phyloP scores from a whole-genome alignment of 495 filamentous ascomycete genomes.

The Melanomma pulvis-pyrius region DNA sequence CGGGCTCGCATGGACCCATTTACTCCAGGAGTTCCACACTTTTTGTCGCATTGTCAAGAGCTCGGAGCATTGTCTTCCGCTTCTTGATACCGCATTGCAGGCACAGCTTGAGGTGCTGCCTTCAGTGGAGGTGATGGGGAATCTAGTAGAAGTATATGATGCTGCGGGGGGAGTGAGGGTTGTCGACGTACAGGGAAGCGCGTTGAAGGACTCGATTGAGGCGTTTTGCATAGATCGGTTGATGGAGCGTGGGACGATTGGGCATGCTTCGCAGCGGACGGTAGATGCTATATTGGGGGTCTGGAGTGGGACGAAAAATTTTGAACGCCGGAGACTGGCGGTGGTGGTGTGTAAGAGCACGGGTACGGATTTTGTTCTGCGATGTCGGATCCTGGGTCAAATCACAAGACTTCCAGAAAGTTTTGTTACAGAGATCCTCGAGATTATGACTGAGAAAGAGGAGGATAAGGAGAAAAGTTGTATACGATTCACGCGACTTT shows the following conservation, averaged over 20 bases:
- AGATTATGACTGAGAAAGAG: constrained; percentile 1
- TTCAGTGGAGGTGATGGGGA: neutral
- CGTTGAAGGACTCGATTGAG: constrained; percentile 13
- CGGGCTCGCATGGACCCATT: constrained; percentile 14
- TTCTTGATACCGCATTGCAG: constrained; percentile 3
- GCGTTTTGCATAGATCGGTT: constrained; percentile 24
- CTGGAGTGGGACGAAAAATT: constrained; percentile 9
- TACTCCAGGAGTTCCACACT: constrained; percentile 17
- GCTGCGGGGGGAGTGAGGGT: neutral
- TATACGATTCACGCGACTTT: constrained; percentile 19
- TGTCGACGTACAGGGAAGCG: neutral
- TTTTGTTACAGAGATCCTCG: constrained; percentile 8
- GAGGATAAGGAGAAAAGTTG: constrained; percentile 12
- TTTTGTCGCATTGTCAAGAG: constrained; percentile 15
- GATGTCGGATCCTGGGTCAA: constrained; percentile 13
- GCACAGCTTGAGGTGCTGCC: constrained; percentile 18
- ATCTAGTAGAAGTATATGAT: constrained; percentile 9
- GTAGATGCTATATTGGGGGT: constrained; percentile 19
- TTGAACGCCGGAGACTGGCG: constrained; percentile 15
- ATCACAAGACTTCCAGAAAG: constrained; percentile 3
- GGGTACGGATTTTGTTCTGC: constrained; percentile 7
- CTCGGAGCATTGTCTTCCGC: constrained; percentile 10
- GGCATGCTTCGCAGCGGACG: neutral
- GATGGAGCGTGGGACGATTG: constrained; percentile 6
- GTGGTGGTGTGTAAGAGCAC: neutral